These are phyloP conservation scores for Marasmius tenuissimus DNA, from an alignment of 1,284 basidiomycete species.

Conservation along the genomic window DNA sequence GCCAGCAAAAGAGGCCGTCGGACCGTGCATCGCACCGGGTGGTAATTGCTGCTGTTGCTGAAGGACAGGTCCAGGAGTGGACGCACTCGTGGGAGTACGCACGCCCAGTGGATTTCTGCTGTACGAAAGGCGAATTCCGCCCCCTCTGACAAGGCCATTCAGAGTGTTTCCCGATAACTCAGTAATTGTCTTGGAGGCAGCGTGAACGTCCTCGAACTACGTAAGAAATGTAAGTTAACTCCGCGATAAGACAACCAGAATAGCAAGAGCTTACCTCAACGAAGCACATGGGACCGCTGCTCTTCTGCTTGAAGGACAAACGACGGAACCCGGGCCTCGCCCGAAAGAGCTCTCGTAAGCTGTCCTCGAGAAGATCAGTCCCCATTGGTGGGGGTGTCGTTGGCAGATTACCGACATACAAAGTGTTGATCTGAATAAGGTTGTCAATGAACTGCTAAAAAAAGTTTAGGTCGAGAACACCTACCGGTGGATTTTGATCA, in stretches of 20 bases:
- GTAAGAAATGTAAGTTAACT: constrained; percentile 14
- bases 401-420: constrained; percentile 94
- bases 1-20: constrained; percentile 33
- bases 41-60: constrained; percentile 44
- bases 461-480: constrained; percentile 23
- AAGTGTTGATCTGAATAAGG: constrained; percentile 76
- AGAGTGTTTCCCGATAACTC: constrained; percentile 92
- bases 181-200: constrained; percentile 82
- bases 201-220: constrained; percentile 88
- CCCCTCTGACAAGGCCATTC: constrained; percentile 89
- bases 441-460: constrained; percentile 9
- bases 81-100: constrained; percentile 70
- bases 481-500: constrained; percentile 87
- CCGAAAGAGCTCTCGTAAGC: constrained; percentile 79
- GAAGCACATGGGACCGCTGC: constrained; percentile 97
- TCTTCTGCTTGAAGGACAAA: constrained; percentile 93
- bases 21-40: constrained; percentile 24
- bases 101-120: constrained; percentile 94
- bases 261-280: constrained; percentile 66
- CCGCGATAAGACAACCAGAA: constrained; percentile 5
- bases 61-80: constrained; percentile 40
- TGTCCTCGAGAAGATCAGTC: constrained; percentile 82
- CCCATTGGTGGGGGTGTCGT: constrained; percentile 65
- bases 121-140: constrained; percentile 93
- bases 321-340: constrained; percentile 84